Evolutionary conservation across 1,284 basidiomycete species (phyloP), one percentile per base, ranked within the genome.

Genomic region (Rhodotorula sp.): DNA sequence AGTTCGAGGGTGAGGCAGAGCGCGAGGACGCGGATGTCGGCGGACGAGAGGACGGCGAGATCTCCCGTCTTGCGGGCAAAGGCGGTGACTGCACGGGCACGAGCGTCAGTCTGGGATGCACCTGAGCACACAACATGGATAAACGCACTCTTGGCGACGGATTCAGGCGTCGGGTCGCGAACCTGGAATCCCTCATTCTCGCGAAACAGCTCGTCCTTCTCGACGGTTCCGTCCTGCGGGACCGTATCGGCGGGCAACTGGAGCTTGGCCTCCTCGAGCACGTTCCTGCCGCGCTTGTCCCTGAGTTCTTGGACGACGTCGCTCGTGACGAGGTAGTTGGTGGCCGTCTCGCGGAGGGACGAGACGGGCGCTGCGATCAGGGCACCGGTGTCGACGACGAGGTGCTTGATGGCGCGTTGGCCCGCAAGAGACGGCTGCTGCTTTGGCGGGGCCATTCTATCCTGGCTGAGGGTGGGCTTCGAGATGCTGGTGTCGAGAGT

Each of bases 41-140:
- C 87, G 78, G 89, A 86, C 15, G 94, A 97, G 47, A 99, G 85
- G 59, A 95, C 95, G 49, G 92, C 85, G 80, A 93, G 95, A 82
- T 99, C 97, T 82, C 97, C 97, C 0, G 95, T 97, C 84, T 93
- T 92, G 84, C 93, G 95, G 5, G 97, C 92, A 82, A 90, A 91
- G 73, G 90, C 89, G 63, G 91, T 91, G 15, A 95, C 97, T 77
- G 72, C 49, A 38, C 38, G 12, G 12, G 38, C 7, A 12, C 1
- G 38, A 38, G 7, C 23, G 50, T 63, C 57, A 66, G 50, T 38
- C 38, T 38, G n/a, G n/a, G n/a, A n/a, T n/a, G n/a, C n/a, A n/a
- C n/a, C n/a, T n/a, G n/a, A n/a, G n/a, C n/a, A n/a, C n/a, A n/a
- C n/a, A n/a, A n/a, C n/a, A n/a, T n/a, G n/a, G n/a, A n/a, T n/a